Evolutionary conservation across 2,329 filamentous ascomycete genomes (phyloP).

Genomic region (Fusarium poae): DNA sequence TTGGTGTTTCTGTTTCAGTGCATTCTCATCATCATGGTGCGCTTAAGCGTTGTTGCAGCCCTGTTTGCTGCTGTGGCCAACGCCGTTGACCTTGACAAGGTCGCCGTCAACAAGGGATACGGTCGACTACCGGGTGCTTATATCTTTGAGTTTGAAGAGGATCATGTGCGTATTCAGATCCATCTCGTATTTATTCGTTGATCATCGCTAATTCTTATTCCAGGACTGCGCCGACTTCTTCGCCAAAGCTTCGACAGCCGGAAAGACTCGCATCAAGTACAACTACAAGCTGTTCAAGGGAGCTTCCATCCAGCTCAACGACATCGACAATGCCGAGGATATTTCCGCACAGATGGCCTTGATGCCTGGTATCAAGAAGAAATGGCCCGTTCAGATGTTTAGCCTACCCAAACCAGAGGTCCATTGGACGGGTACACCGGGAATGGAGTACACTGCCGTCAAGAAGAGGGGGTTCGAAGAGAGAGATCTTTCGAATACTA

Average conservation of each 20-base stretch:
- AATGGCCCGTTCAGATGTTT: constrained; percentile 64
- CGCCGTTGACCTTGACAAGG: constrained; percentile 47
- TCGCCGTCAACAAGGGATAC: constrained; percentile 36
- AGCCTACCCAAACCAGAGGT: constrained; percentile 59
- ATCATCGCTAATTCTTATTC: background rate
- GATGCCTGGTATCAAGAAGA: constrained; percentile 61
- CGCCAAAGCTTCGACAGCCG: constrained; percentile 49
- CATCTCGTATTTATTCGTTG: accelerated
- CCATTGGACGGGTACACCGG: constrained; percentile 56
- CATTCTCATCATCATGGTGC: constrained; percentile 53
- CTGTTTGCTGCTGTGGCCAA: constrained; percentile 54
- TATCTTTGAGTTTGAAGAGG: constrained; percentile 67
- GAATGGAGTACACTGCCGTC: constrained; percentile 38
- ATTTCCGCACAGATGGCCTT: constrained; percentile 57
- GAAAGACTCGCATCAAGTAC: constrained; percentile 61
- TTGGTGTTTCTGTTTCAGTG: background rate
- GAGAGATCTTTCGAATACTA: constrained; percentile 50
- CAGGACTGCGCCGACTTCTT: constrained; percentile 40
- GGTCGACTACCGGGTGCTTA: constrained; percentile 61
- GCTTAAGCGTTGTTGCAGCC: constrained; percentile 51
- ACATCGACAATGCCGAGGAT: constrained; percentile 60
- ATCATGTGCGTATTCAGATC: constrained; percentile 55
- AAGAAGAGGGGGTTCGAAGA: constrained; percentile 34
- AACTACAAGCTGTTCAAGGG: constrained; percentile 67
- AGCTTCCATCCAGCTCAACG: constrained; percentile 65